Evolutionary conservation across 2,329 filamentous ascomycete genomes (phyloP).

Genomic region (Cladosporium velox): DNA sequence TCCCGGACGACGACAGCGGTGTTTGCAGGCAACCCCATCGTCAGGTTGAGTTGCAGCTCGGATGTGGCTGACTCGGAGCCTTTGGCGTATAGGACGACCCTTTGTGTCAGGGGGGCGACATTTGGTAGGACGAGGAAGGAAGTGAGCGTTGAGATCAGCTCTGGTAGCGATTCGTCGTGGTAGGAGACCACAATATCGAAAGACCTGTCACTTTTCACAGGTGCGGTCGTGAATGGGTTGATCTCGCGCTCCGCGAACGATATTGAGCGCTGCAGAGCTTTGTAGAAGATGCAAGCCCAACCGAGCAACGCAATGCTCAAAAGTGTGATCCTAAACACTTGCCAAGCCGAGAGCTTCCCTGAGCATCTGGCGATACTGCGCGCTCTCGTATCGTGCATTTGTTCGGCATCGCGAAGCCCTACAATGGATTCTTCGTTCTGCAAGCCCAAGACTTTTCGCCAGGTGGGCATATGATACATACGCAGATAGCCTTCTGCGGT

Average conservation of each 20-base stretch:
- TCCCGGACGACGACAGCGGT: constrained; percentile 28
- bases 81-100: constrained; percentile 26
- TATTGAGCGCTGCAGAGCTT: background rate
- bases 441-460: constrained; percentile 11
- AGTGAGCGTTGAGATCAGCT: constrained; percentile 19
- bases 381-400: background rate
- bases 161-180: constrained; percentile 23
- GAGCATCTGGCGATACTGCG: background rate
- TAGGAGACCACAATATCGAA: constrained; percentile 25
- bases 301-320: constrained; percentile 1
- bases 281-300: constrained; percentile 12
- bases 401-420: constrained; percentile 10
- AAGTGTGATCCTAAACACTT: background rate
- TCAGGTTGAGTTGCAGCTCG: constrained; percentile 11
- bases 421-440: background rate
- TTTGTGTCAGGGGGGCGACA: constrained; percentile 8
- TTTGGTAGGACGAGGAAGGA: constrained; percentile 17
- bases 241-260: constrained; percentile 8
- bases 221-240: background rate
- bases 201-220: background rate
- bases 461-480: constrained; percentile 9
- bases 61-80: constrained; percentile 12
- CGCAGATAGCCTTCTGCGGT: background rate
- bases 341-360: constrained; percentile 9
- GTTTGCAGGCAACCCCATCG: background rate